Evolutionary conservation across 2,329 filamentous ascomycete species (phyloP), one percentile per base, ranked within the genome.

Genomic region (Hymenoscyphus linearis): DNA sequence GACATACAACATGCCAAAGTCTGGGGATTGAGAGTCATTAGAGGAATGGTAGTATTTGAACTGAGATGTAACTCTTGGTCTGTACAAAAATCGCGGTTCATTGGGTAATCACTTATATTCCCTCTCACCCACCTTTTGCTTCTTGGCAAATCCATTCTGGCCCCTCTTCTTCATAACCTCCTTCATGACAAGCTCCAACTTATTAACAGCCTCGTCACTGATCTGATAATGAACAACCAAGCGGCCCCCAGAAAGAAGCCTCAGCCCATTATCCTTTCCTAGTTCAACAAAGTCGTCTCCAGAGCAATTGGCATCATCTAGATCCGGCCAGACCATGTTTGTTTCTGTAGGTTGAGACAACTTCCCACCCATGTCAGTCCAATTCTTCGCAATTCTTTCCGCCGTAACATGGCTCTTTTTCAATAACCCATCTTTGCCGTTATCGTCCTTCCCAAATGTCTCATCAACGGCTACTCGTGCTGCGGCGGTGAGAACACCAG

Each of bases 401-500:
- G 90, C 89, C 34, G 81, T 82, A 54, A 76, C 75, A 73, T 93
- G 89, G 9, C 82, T 83, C 56, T 78, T 76, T 34, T 76, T 74
- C 60, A 93, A 76, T 69, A 83, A 80, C 0, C 89, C 88, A 1
- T 83, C 84, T 55, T 88, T 77, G 58, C 83, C 82, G 62, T 76
- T 75, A 2, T 81, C 76, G 4, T 80, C 84, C 14, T 72, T 75
- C 13, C 85, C 84, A 65, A 95, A 96, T 0, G 89, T 92, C 73
- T 92, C 88, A 65, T 93, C 87, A 9, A 96, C 82, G 0, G 89
- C 90, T 3, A 92, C 86, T 25, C 88, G 79, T 0, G 90, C 91
- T 0, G 91, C 85, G 0, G 90, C 87, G 4, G 89, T 85, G 14
- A 95, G 79, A 1, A 95, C 83, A 59, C 91, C 91, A 0, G 88